Evolutionary conservation across 2,329 filamentous ascomycete species (phyloP).

Genomic region (Neoascochyta sp.): DNA sequence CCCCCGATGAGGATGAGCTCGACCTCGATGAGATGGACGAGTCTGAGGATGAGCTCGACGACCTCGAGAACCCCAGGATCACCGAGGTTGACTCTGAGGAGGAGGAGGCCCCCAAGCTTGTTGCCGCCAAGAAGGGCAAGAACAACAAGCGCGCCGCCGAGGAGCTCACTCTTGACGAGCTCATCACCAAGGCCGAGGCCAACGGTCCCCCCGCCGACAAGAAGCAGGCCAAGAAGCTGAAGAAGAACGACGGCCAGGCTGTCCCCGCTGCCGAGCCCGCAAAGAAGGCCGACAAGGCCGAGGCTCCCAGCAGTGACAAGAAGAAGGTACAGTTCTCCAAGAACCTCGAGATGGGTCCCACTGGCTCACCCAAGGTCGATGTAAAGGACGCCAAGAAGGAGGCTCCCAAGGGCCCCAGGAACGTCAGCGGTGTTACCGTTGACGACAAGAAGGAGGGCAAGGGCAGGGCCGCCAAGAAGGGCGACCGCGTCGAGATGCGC

Average conservation of each 20-base stretch:
- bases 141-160: conserved; percentile 89
- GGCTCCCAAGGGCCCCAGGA: conserved; percentile 61
- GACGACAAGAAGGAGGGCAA: conserved; percentile 92
- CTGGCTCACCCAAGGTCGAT: conserved; percentile 51
- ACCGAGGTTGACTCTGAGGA: conserved; percentile 78
- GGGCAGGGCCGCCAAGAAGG: conserved; percentile 82
- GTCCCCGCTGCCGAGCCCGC: conserved; percentile 52
- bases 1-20: conserved; percentile 75
- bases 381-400: conserved; percentile 45
- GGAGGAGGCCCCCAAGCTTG: conserved; percentile 58
- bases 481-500: conserved; percentile 86
- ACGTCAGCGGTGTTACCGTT: conserved; percentile 82
- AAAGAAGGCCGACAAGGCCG: conserved; percentile 50
- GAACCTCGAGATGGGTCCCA: conserved; percentile 96
- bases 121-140: conserved; percentile 45
- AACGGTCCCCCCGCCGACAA: conserved; percentile 74
- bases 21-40: conserved; percentile 47
- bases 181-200: conserved; percentile 72
- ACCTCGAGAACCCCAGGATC: conserved; percentile 73
- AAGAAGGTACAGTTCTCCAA: conserved; percentile 99
- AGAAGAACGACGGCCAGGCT: conserved; percentile 96
- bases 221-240: conserved; percentile 96
- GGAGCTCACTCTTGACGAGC: conserved; percentile 66
- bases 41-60: conserved; percentile 51
- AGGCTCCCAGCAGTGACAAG: conserved; percentile 49